Percentiles rank a stretch among this genome's conserved stretches.
Evolutionary conservation across 2,329 filamentous ascomycete genomes (phyloP).

Genomic region (Reticulascus tulasneorum): DNA sequence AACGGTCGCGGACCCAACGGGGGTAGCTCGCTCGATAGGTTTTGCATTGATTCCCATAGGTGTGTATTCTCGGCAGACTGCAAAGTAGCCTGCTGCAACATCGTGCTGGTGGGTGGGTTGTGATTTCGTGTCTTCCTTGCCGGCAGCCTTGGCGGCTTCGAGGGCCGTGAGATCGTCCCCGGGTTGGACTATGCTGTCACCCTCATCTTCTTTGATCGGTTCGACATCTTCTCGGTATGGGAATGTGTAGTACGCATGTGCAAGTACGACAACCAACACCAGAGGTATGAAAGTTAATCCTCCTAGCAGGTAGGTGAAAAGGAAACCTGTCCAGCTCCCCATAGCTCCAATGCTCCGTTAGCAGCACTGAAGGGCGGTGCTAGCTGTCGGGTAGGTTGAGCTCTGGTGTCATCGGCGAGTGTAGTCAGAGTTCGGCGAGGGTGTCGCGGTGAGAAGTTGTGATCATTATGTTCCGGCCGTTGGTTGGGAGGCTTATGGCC

Average conservation of each 20-base stretch:
- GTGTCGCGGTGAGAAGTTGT: too few species aligned
- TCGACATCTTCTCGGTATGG: conserved; percentile 46
- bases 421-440: too few species aligned
- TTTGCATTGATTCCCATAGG: conserved; percentile 90
- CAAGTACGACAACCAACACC: conserved; percentile 54
- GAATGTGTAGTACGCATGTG: conserved; percentile 66
- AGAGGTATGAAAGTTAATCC: conserved; percentile 85
- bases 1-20: conserved; percentile 70
- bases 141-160: conserved; percentile 51
- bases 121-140: conserved; percentile 55
- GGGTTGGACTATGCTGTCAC: conserved; percentile 47
- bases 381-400: too few species aligned
- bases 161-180: conserved; percentile 64
- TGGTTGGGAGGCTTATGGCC: too few species aligned
- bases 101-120: conserved; percentile 61
- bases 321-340: conserved; percentile 52
- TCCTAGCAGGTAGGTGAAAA: conserved; percentile 77
- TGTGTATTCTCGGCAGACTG: conserved; percentile 89
- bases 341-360: too few species aligned
- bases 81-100: conserved; percentile 87
- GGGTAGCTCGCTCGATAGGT: conserved; percentile 80
- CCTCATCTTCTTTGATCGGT: conserved; percentile 22
- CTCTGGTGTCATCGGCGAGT: too few species aligned
- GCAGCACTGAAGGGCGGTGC: too few species aligned
- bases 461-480: too few species aligned